Conservation (phyloP, 805 yeast genomes). For the Yamadazyma philogaea region DNA sequence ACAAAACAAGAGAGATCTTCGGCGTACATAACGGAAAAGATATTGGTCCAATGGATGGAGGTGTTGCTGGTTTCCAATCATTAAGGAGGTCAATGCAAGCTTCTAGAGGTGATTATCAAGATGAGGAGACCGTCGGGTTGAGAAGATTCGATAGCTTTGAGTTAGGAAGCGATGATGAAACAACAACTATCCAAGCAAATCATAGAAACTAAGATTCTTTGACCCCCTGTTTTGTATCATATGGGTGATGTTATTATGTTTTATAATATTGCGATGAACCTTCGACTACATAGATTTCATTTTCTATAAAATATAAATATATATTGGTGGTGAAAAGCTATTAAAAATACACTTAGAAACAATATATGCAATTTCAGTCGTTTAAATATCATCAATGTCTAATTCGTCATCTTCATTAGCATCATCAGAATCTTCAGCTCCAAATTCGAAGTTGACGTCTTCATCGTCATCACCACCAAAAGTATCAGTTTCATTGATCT, state of each 20-base stretch:
- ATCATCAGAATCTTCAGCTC: constrained; percentile 81
- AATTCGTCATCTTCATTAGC: constrained; percentile 68
- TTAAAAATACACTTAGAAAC: constrained; percentile 7
- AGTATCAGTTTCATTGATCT: constrained; percentile 96
- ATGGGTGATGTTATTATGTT: not conserved
- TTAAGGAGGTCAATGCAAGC: constrained; percentile 74
- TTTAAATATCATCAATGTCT: constrained; percentile 92
- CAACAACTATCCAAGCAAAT: constrained; percentile 8
- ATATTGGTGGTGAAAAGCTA: constrained; percentile 5
- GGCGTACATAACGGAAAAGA: constrained; percentile 54
- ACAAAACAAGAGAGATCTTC: constrained; percentile 52
- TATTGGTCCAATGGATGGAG: constrained; percentile 73
- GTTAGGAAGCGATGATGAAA: constrained; percentile 39
- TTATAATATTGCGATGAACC: not conserved
- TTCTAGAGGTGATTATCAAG: constrained; percentile 41
- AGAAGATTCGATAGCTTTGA: constrained; percentile 64
- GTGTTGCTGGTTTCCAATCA: constrained; percentile 68
- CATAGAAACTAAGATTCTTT: constrained; percentile 6
- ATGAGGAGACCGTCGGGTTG: constrained; percentile 50
- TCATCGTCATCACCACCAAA: constrained; percentile 96
- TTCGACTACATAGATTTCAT: not conserved
- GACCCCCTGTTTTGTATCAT: not conserved
- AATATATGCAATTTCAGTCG: constrained; percentile 3
- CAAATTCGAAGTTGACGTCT: constrained; percentile 97
- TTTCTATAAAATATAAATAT: constrained; percentile 1